Conservation (phyloP, 2,329 filamentous ascomycete genomes). For the Cladorrhinum sp. region DNA sequence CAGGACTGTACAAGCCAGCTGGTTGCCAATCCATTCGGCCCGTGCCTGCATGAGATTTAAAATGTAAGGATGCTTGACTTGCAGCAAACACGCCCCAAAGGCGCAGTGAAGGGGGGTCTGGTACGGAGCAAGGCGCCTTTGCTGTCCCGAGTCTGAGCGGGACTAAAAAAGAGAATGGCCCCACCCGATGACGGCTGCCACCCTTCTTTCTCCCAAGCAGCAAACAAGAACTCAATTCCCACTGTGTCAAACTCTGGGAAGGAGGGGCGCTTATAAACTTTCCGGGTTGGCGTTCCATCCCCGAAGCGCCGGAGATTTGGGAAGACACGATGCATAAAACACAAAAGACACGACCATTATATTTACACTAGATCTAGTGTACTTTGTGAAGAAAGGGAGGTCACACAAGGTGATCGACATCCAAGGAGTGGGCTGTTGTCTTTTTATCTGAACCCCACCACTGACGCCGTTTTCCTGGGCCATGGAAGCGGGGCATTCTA, state of each 20-base stretch:
- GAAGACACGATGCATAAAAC: not conserved
- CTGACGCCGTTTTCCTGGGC: not conserved
- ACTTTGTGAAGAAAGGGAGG: not conserved
- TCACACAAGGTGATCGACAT: not conserved
- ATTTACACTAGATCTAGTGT: not conserved
- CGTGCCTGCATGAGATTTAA: conserved; percentile 8
- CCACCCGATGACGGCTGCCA: not conserved
- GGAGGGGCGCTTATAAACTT: not conserved
- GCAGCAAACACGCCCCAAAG: conserved; percentile 3
- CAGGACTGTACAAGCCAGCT: not conserved
- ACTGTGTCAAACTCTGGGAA: not conserved
- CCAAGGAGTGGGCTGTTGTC: not conserved
- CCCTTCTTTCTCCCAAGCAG: no score
- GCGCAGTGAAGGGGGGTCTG: not conserved
- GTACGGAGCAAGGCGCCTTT: not conserved
- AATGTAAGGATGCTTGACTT: conserved; percentile 8
- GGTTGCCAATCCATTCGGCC: not conserved
- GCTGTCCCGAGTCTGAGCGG: conserved; percentile 5
- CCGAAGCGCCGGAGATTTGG: not conserved
- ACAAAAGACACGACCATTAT: not conserved
- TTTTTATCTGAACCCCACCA: not conserved
- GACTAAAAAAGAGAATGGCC: not conserved
- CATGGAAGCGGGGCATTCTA: not conserved
- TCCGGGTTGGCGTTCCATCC: not conserved
- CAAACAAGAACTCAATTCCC: not conserved